These are phyloP conservation scores for Dactylellina drechsleri DNA, from an alignment of 2,329 filamentous ascomycete genomes.

Conservation along the genomic window DNA sequence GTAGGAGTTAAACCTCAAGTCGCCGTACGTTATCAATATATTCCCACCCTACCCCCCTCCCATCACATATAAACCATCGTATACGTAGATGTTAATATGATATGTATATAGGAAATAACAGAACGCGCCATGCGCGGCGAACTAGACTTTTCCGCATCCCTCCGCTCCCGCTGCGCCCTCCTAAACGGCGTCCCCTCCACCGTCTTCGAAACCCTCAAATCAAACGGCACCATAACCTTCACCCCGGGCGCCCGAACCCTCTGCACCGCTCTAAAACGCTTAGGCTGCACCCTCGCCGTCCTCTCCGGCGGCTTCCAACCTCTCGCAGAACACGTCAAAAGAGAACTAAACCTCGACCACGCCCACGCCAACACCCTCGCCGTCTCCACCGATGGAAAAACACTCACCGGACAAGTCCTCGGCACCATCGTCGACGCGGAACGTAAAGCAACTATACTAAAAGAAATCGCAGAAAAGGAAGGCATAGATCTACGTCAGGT, in stretches of 20 bases:
- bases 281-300: conserved; percentile 89
- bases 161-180: conserved; percentile 81
- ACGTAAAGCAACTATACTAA: conserved; percentile 76
- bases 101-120: conserved; percentile 75
- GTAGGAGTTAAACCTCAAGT: conserved; percentile 85
- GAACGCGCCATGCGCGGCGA: conserved; percentile 95
- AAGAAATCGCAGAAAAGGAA: conserved; percentile 76
- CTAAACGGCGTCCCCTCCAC: conserved; percentile 81
- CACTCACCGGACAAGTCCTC: conserved; percentile 76
- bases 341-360: conserved; percentile 83
- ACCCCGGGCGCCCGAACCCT: conserved; percentile 82
- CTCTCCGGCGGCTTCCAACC: conserved; percentile 92
- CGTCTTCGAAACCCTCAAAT: conserved; percentile 81
- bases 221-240: conserved; percentile 73
- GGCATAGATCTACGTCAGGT: conserved; percentile 73
- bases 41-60: no score
- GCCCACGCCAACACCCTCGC: conserved; percentile 85
- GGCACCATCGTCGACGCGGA: conserved; percentile 79
- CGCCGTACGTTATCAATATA: conserved; percentile 70
- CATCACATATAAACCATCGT: no score
- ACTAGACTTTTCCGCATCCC: conserved; percentile 85
- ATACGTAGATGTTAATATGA: background rate
- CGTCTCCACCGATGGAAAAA: conserved; percentile 67
- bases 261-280: conserved; percentile 75
- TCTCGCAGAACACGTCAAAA: conserved; percentile 84